These are phyloP conservation scores for Quillaja saponaria DNA, from an alignment of 306 rosid genomes.

Conservation along the genomic window DNA sequence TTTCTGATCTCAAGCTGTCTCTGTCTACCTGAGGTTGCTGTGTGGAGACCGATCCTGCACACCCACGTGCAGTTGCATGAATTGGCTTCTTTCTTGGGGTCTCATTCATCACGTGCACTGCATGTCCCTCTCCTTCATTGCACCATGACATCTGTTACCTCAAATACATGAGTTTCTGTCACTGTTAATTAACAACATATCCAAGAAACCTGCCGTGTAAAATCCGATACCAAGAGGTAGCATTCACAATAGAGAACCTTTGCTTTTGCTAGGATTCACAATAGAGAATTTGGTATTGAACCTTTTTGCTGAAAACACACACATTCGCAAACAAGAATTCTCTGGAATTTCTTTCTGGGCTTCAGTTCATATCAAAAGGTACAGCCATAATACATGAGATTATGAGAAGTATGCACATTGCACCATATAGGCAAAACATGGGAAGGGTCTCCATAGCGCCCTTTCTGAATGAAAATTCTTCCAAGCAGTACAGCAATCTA, in stretches of 20 bases:
- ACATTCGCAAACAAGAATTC: constrained; percentile 7
- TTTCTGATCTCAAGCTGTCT: background rate
- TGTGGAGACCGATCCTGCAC: background rate
- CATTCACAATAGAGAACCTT: no score
- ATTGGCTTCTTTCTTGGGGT: background rate
- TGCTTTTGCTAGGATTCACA: no score
- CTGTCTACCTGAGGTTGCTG: background rate
- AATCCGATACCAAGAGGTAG: no score
- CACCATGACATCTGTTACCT: background rate
- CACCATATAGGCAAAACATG: background rate
- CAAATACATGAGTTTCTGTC: no score
- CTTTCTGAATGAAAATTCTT: background rate
- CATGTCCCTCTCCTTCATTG: constrained; percentile 5
- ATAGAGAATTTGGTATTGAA: no score
- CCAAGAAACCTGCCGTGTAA: no score
- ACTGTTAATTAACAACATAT: no score
- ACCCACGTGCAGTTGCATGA: constrained; percentile 35
- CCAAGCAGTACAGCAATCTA: constrained; percentile 4
- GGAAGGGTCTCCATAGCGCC: background rate
- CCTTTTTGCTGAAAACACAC: no score
- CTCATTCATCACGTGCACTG: constrained; percentile 39
- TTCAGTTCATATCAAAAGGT: constrained; percentile 14
- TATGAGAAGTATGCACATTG: constrained; percentile 9
- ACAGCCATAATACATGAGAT: constrained; percentile 7
- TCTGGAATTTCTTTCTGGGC: constrained; percentile 1